These are phyloP conservation scores for Chaetomidium leptoderma DNA, from an alignment of 495 filamentous ascomycete genomes.

Conservation along the genomic window DNA sequence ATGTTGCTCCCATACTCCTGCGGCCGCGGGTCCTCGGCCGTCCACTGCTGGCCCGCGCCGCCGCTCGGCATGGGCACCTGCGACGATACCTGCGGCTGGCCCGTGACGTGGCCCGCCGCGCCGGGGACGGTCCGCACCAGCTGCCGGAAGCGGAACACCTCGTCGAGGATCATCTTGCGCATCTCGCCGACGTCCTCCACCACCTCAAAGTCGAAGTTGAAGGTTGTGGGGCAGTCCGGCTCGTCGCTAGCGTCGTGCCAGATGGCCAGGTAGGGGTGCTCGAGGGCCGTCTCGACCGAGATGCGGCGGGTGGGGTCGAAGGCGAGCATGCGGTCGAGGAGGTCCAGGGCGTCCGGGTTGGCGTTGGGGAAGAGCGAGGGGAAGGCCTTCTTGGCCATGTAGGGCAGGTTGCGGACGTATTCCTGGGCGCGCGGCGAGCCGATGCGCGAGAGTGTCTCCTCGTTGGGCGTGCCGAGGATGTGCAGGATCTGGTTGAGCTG, in stretches of 20 bases:
- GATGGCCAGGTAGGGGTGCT: conserved; percentile 93
- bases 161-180: conserved; percentile 94
- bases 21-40: conserved; percentile 78
- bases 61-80: conserved; percentile 68
- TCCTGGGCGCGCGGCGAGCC: conserved; percentile 95
- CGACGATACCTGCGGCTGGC: conserved; percentile 30
- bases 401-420: conserved; percentile 95
- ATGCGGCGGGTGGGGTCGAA: conserved; percentile 92
- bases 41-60: conserved; percentile 60
- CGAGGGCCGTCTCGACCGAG: conserved; percentile 86
- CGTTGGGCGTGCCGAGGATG: conserved; percentile 93
- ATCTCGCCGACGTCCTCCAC: conserved; percentile 89
- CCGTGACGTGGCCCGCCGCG: conserved; percentile 22
- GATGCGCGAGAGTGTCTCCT: conserved; percentile 90
- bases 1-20: conserved; percentile 63
- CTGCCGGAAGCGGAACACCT: conserved; percentile 78
- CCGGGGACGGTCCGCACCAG: conserved; percentile 64
- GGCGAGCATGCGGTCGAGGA: conserved; percentile 92
- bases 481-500: conserved; percentile 99
- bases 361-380: conserved; percentile 84
- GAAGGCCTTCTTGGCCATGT: conserved; percentile 91
- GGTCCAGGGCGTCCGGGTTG: conserved; percentile 92
- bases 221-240: conserved; percentile 84
- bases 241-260: conserved; percentile 98
- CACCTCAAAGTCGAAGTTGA: conserved; percentile 97